A percentile compares a stretch with the other conserved stretches of the same genome.
Conservation (phyloP, 257 asterid genomes). For the Solanum dulcamara region DNA sequence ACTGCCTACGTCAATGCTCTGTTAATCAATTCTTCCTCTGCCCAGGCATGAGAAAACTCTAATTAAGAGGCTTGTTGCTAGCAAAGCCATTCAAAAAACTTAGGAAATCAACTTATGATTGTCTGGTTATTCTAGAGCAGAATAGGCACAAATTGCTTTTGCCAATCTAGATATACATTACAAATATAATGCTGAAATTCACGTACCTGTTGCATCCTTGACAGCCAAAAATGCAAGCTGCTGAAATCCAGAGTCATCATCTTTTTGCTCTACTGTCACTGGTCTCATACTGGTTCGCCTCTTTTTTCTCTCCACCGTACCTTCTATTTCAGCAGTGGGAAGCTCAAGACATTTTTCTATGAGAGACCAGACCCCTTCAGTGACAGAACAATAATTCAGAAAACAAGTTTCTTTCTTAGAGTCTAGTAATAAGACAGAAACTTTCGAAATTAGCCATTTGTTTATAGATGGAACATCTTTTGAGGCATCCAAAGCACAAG, state of each 20-base stretch:
- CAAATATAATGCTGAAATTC: not conserved
- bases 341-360: constrained; percentile 26
- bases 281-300: constrained; percentile 10
- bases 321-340: constrained; percentile 1
- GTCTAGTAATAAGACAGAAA: constrained; percentile 49
- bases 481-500: constrained; percentile 33
- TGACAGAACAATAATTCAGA: constrained; percentile 25
- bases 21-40: not conserved
- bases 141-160: not conserved
- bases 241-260: constrained; percentile 17
- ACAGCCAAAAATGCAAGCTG: constrained; percentile 39
- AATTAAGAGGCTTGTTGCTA: not conserved
- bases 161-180: not conserved
- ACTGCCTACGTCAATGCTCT: not conserved
- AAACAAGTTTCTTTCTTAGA: constrained; percentile 34
- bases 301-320: constrained; percentile 17
- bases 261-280: not conserved
- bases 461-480: constrained; percentile 21
- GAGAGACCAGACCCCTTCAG: constrained; percentile 64
- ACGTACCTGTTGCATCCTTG: constrained; percentile 34
- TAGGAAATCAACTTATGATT: not conserved
- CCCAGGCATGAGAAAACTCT: not conserved
- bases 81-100: not conserved
- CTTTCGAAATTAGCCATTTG: constrained; percentile 40
- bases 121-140: not conserved